Conservation (phyloP, 805 yeast species). For the Ogataea saltuana region DNA sequence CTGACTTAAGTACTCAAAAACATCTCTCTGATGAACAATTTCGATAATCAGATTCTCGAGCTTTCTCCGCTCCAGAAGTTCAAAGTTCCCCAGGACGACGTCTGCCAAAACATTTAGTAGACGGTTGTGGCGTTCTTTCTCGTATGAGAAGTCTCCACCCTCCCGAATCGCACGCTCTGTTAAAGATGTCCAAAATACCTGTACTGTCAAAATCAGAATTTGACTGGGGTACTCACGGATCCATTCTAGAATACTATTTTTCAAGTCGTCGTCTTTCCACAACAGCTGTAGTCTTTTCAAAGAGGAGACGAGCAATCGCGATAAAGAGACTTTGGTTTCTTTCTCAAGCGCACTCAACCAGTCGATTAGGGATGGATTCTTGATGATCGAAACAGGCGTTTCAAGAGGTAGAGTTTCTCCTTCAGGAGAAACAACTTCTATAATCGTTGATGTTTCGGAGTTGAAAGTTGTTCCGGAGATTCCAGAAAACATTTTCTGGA, state of each 20-base stretch:
- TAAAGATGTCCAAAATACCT: conserved; percentile 53
- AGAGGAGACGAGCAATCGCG: conserved; percentile 37
- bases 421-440: conserved; percentile 59
- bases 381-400: conserved; percentile 44
- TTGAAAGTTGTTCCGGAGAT: conserved; percentile 43
- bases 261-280: conserved; percentile 12
- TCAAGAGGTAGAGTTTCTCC: conserved; percentile 55
- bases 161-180: conserved; percentile 33
- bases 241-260: conserved; percentile 33
- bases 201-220: conserved; percentile 52
- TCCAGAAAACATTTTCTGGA: conserved; percentile 74
- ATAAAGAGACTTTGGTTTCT: conserved; percentile 51
- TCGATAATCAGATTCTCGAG: conserved; percentile 68
- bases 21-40: conserved; percentile 56
- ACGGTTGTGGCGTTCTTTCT: conserved; percentile 20
- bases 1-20: conserved; percentile 20
- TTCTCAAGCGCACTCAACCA: conserved; percentile 65
- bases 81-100: conserved; percentile 31
- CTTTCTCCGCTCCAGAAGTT: conserved; percentile 41
- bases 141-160: conserved; percentile 1
- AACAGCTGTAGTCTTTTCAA: conserved; percentile 24
- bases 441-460: conserved; percentile 29
- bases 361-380: conserved; percentile 49
- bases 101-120: conserved; percentile 32
- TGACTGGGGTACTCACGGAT: conserved; percentile 54